phyloP scores from a whole-genome alignment of 2,329 filamentous ascomycete genomes.

The Neonectria faginata region DNA sequence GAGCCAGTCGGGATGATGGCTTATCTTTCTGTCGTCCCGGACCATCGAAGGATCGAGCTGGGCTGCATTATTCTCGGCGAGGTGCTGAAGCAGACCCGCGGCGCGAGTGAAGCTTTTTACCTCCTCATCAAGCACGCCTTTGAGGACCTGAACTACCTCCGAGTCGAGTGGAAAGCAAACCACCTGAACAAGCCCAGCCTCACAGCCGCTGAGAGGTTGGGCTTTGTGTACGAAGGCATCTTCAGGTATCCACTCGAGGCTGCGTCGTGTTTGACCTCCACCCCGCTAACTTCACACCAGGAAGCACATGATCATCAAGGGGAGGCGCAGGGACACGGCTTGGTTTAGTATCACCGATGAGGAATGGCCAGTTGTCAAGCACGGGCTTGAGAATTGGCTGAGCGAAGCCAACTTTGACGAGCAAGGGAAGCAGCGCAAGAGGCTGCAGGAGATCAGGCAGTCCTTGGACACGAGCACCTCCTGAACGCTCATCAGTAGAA shows the following conservation, averaged over 20 bases:
- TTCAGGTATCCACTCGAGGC: slow-evolving; percentile 57
- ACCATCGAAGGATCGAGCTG: slow-evolving; percentile 66
- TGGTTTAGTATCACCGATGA: slow-evolving; percentile 70
- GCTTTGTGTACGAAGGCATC: slow-evolving; percentile 69
- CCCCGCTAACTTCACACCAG: slow-evolving; percentile 29
- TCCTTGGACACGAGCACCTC: not conserved
- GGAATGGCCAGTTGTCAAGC: slow-evolving; percentile 65
- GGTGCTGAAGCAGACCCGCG: slow-evolving; percentile 63
- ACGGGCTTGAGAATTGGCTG: slow-evolving; percentile 66
- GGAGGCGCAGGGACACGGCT: slow-evolving; percentile 67
- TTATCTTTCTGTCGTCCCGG: slow-evolving; percentile 61
- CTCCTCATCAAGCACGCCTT: slow-evolving; percentile 67
- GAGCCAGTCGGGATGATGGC: slow-evolving; percentile 56
- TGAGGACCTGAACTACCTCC: slow-evolving; percentile 62
- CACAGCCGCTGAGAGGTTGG: slow-evolving; percentile 66
- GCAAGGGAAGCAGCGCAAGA: slow-evolving; percentile 62
- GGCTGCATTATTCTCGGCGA: slow-evolving; percentile 66
- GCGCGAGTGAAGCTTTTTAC: slow-evolving; percentile 69
- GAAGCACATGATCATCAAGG: slow-evolving; percentile 71
- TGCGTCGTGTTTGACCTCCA: rapidly evolving
- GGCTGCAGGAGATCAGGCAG: slow-evolving; percentile 51
- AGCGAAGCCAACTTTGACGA: slow-evolving; percentile 65
- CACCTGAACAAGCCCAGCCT: slow-evolving; percentile 65
- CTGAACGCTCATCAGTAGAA: not conserved
- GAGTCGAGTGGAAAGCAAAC: slow-evolving; percentile 75